phyloP scores from a whole-genome alignment of 192 early-diverging fungal genomes.

The Ramicandelaber brevisporus region DNA sequence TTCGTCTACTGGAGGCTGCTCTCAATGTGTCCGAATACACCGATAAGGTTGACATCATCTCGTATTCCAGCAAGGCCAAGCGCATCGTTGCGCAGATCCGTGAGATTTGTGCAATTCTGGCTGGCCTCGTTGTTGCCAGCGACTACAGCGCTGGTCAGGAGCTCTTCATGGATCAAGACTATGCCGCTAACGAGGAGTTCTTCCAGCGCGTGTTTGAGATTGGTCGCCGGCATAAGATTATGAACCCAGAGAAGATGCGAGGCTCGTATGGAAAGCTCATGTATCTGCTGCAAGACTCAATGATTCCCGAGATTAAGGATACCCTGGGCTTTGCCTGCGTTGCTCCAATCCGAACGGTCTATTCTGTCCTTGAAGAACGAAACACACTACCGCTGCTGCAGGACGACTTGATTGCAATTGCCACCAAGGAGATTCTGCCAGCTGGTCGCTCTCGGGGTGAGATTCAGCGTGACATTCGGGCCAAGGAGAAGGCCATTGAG shows the following conservation, averaged over 20 bases:
- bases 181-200: constrained; percentile 52
- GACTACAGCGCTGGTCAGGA: constrained; percentile 65
- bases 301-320: constrained; percentile 39
- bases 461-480: constrained; percentile 63
- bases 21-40: constrained; percentile 80
- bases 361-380: constrained; percentile 39
- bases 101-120: constrained; percentile 84
- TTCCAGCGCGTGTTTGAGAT: constrained; percentile 45
- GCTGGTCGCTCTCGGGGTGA: constrained; percentile 32
- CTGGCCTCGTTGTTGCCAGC: constrained; percentile 62
- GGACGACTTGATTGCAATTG: constrained; percentile 47
- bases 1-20: constrained; percentile 84
- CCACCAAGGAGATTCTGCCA: constrained; percentile 35
- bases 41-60: constrained; percentile 56
- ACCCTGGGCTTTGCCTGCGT: constrained; percentile 62
- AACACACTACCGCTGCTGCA: constrained; percentile 39
- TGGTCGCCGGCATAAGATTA: constrained; percentile 61
- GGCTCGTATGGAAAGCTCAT: constrained; percentile 87
- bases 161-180: constrained; percentile 36
- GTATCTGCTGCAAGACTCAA: constrained; percentile 66
- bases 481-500: constrained; percentile 85
- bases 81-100: constrained; percentile 86
- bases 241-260: constrained; percentile 95
- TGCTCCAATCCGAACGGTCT: constrained; percentile 72
- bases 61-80: constrained; percentile 56